Percentiles rank a stretch among this genome's conserved stretches.
Evolutionary conservation across 2,329 filamentous ascomycete genomes (phyloP).

Genomic region (Cercospora zeina): DNA sequence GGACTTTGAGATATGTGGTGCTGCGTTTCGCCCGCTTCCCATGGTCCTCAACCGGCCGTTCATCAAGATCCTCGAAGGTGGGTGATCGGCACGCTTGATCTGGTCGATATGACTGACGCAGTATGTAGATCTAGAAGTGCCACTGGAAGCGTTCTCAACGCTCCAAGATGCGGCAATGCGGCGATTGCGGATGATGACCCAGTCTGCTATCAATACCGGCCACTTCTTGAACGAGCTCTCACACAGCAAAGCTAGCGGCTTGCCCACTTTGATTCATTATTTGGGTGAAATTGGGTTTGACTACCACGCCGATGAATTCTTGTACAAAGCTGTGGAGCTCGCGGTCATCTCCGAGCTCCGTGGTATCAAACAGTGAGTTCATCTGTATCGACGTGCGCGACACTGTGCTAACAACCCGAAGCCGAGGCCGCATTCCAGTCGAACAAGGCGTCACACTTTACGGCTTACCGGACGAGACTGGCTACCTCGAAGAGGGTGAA

Average conservation of each 20-base stretch:
- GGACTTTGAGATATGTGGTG: slow-evolving; percentile 71
- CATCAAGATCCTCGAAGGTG: slow-evolving; percentile 75
- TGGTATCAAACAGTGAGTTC: slow-evolving; percentile 68
- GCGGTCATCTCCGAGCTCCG: slow-evolving; percentile 69
- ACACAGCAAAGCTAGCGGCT: slow-evolving; percentile 60
- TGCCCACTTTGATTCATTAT: slow-evolving; percentile 63
- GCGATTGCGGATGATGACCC: slow-evolving; percentile 60
- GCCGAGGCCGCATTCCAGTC: slow-evolving; percentile 66
- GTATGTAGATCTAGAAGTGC: slow-evolving; percentile 61
- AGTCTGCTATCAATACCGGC: slow-evolving; percentile 61
- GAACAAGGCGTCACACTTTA: slow-evolving; percentile 72
- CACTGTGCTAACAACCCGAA: not conserved
- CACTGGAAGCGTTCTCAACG: slow-evolving; percentile 59
- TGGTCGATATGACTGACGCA: not conserved
- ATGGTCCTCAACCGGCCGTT: slow-evolving; percentile 75
- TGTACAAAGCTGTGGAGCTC: slow-evolving; percentile 70
- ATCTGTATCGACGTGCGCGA: not conserved
- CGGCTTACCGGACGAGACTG: slow-evolving; percentile 81
- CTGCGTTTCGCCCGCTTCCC: slow-evolving; percentile 65
- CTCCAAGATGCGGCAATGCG: slow-evolving; percentile 65
- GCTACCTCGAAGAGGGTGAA: slow-evolving; percentile 64
- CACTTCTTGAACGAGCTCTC: slow-evolving; percentile 64
- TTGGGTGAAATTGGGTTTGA: slow-evolving; percentile 61
- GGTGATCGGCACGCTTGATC: not conserved
- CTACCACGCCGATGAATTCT: slow-evolving; percentile 67